A percentile compares a stretch with the other conserved stretches of the same genome.
phyloP scores from a whole-genome alignment of 495 filamentous ascomycete genomes.

The Penicillium herquei region DNA sequence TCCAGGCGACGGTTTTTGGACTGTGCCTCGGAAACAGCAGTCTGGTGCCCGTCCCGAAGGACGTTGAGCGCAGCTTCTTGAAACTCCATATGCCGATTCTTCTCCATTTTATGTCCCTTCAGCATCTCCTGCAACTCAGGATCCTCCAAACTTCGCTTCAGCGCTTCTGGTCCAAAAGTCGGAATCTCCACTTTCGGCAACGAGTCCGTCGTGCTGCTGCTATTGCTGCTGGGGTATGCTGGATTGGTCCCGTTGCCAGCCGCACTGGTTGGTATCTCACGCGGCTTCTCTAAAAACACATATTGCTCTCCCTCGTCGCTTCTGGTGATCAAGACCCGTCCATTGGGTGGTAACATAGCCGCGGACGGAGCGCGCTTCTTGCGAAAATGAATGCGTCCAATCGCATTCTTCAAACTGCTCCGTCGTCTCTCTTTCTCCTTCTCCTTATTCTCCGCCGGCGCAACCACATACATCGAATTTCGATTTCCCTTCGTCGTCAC shows the following conservation, averaged over 20 bases:
- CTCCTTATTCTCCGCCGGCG: conserved; percentile 32
- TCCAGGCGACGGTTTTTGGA: conserved; percentile 37
- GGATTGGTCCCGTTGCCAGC: not conserved
- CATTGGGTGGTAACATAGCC: conserved; percentile 29
- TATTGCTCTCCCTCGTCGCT: conserved; percentile 27
- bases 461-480: conserved; percentile 33
- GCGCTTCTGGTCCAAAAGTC: conserved; percentile 34
- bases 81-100: conserved; percentile 57
- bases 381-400: conserved; percentile 41
- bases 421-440: conserved; percentile 37
- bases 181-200: conserved; percentile 37
- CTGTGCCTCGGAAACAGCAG: conserved; percentile 28
- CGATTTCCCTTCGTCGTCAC: conserved; percentile 17
- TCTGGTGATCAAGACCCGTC: conserved; percentile 29
- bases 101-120: conserved; percentile 55
- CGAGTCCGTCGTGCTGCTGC: conserved; percentile 11
- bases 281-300: conserved; percentile 30
- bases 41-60: conserved; percentile 35
- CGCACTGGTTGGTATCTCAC: conserved; percentile 5
- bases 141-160: conserved; percentile 46
- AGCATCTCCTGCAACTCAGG: conserved; percentile 50
- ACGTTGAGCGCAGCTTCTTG: conserved; percentile 33
- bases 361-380: conserved; percentile 36
- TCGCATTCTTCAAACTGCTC: conserved; percentile 37
- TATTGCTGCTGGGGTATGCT: conserved; percentile 1